phyloP scores from a whole-genome alignment of 192 early-diverging fungal species.

The Coemansia sp. region DNA sequence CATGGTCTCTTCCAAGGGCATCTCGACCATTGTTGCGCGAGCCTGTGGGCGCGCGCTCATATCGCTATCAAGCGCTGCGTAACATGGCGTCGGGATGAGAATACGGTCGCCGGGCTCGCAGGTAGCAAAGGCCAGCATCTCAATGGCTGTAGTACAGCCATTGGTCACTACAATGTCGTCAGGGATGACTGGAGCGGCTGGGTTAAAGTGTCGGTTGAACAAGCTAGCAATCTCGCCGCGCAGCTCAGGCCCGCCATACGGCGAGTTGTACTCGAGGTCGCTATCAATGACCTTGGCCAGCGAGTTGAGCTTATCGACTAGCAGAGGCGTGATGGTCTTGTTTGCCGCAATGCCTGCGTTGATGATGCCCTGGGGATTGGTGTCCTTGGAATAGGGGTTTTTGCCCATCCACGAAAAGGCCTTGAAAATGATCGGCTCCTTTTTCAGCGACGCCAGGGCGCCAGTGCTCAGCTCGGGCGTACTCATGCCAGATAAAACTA shows the following conservation, averaged over 20 bases:
- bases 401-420: constrained; percentile 15
- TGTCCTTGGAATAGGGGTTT: constrained; percentile 41
- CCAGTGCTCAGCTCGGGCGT: constrained; percentile 32
- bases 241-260: constrained; percentile 59
- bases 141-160: constrained; percentile 67
- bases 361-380: constrained; percentile 70
- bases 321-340: constrained; percentile 56
- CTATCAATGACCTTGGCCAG: constrained; percentile 18
- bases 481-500: constrained; percentile 10
- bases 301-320: constrained; percentile 56
- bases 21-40: constrained; percentile 54
- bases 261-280: constrained; percentile 46
- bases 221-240: constrained; percentile 60
- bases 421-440: constrained; percentile 28
- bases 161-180: constrained; percentile 63
- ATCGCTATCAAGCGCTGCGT: constrained; percentile 72
- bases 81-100: constrained; percentile 73
- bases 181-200: constrained; percentile 33
- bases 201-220: constrained; percentile 66
- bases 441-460: constrained; percentile 19
- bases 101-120: constrained; percentile 72
- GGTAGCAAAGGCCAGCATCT: constrained; percentile 61
- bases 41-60: constrained; percentile 55
- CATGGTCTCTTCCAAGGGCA: constrained; percentile 44
- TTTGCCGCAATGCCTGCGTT: constrained; percentile 84